Base-by-base conservation (phyloP, 345 rosid genomes). In the Brassica nigra region DNA sequence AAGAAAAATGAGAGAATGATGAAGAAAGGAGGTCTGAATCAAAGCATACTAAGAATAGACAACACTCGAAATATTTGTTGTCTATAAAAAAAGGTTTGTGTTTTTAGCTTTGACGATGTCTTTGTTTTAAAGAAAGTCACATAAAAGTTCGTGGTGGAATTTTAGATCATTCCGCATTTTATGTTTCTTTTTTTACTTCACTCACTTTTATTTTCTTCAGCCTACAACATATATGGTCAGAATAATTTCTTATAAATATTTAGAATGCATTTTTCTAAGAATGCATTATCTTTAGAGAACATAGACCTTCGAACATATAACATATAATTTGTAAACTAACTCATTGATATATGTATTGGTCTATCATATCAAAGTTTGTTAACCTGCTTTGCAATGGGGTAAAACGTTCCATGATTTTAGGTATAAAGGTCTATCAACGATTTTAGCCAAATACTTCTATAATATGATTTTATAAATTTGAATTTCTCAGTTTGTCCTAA, bases 21-120 rank as follows among this genome's bases (percentile, higher is more conserved):
- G 73, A 67, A 30, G 78, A 59, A 57, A 76, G 75, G 72, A 75
- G 66, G 75, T 74, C 0, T 34, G 37, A 62, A 74, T 69, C 37
- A 71, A 76, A 55, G 9, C 73, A 30, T 55, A 29, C 83, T 11
- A 65, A 71, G 15, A 70, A 80, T 70, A 80, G 80, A 71, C 0
- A 23, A 64, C n/a, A 28, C 0, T 37, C 0, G 69, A 80, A 74
- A 75, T 62, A 16, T 68, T 68, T 68, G 18, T 68, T 75, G 75
- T 68, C 58, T 61, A 74, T 61, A 64, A 49, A 36, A 42, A 73
- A 34, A 65, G 30, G n/a, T 57, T 78, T 4, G 61, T 58, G 52
- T 66, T 78, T 59, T 61, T 59, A 72, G 11, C 42, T 67, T 68
- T 74, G 82, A 79, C 73, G 20, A 67, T 67, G 64, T 79, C 69